phyloP scores from a whole-genome alignment of 352 stramenopile species.

The Phytophthora sp. region DNA sequence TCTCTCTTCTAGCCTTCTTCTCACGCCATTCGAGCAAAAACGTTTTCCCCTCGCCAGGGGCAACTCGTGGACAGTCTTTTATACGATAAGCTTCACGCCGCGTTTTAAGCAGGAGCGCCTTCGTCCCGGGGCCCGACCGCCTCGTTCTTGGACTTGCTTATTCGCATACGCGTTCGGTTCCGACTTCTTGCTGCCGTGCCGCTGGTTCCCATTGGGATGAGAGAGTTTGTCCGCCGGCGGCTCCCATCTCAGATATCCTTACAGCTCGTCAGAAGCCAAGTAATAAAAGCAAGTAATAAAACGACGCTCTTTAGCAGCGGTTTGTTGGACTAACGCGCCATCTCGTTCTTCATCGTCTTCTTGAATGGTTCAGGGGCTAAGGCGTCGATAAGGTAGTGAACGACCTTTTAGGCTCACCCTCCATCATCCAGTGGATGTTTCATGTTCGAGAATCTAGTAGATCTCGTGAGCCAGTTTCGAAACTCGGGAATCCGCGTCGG shows the following conservation, averaged over 20 bases:
- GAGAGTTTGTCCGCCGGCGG: background rate
- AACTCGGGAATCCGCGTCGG: constrained; percentile 5
- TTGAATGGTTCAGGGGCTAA: background rate
- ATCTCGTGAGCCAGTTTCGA: constrained; percentile 16
- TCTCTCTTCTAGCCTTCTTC: background rate
- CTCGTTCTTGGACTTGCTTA: no score
- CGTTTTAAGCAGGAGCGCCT: constrained; percentile 13
- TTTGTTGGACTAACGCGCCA: constrained; percentile 13
- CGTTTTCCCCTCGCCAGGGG: background rate
- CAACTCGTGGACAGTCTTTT: constrained; percentile 9
- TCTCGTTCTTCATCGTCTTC: background rate
- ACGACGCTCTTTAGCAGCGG: constrained; percentile 7
- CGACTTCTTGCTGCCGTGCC: background rate
- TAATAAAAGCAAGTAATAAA: constrained; percentile 16
- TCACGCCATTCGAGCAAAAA: constrained; percentile 14
- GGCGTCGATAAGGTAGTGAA: constrained; percentile 6
- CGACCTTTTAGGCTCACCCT: constrained; percentile 15
- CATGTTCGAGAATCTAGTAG: constrained; percentile 4
- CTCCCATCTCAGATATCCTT: constrained; percentile 18
- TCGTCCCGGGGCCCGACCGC: no score
- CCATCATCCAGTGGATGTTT: constrained; percentile 15
- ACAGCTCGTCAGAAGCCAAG: constrained; percentile 3
- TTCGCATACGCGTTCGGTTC: background rate
- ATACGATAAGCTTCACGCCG: background rate
- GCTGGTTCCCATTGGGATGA: no score